A percentile compares a stretch with the other conserved stretches of the same genome.
phyloP scores from a whole-genome alignment of 495 filamentous ascomycete species.

The Neurospora africana region DNA sequence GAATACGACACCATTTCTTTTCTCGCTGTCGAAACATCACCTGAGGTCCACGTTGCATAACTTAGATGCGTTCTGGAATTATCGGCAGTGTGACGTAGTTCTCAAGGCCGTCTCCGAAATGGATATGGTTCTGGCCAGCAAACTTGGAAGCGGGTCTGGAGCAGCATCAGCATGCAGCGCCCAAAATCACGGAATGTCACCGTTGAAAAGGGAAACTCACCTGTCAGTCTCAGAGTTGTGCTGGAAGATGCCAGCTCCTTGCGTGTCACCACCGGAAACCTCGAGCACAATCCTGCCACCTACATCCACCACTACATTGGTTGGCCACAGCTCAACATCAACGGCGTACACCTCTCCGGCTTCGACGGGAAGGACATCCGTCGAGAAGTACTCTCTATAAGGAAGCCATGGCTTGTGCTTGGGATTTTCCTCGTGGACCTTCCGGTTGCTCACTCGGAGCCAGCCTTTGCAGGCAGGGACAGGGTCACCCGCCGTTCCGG shows the following conservation, averaged over 20 bases:
- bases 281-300: constrained; percentile 48
- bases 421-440: constrained; percentile 37
- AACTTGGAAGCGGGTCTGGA: constrained; percentile 35
- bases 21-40: not conserved
- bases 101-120: constrained; percentile 39
- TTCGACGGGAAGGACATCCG: constrained; percentile 44
- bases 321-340: constrained; percentile 61
- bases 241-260: constrained; percentile 47
- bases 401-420: constrained; percentile 43
- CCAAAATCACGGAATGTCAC: not conserved
- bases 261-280: constrained; percentile 48
- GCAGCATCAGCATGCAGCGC: not conserved
- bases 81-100: constrained; percentile 49
- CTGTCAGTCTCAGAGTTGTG: constrained; percentile 36
- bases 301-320: constrained; percentile 49
- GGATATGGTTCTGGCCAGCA: constrained; percentile 42
- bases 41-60: not conserved
- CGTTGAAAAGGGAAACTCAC: constrained; percentile 8
- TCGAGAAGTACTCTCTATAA: constrained; percentile 49
- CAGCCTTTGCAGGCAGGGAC: constrained; percentile 45
- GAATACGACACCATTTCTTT: not conserved
- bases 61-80: constrained; percentile 26
- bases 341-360: constrained; percentile 48
- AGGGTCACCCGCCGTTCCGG: constrained; percentile 40
- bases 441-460: constrained; percentile 46